These are phyloP conservation scores for Xylaria curta DNA, from an alignment of 495 filamentous ascomycete species.

Conservation along the genomic window DNA sequence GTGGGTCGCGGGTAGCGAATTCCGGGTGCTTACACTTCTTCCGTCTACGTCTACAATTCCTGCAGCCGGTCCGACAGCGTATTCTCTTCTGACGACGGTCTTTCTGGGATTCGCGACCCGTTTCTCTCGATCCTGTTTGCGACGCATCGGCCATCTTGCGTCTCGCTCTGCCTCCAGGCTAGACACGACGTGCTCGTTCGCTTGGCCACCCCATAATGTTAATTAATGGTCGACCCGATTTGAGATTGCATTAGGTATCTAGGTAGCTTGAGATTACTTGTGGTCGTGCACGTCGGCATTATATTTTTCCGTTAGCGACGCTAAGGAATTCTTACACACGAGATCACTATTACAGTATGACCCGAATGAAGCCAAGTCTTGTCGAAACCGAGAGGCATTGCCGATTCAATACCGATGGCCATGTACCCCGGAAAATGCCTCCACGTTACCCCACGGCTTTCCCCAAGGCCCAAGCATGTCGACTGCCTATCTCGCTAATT, in stretches of 20 bases:
- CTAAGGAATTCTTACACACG: neutral
- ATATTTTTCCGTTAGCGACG: neutral
- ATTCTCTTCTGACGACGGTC: neutral
- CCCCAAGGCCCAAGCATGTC: neutral
- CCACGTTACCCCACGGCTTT: neutral
- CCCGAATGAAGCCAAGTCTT: neutral
- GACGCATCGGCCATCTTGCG: neutral
- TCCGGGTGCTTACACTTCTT: slow-evolving; percentile 8
- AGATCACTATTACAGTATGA: neutral
- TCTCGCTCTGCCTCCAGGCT: neutral
- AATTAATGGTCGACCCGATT: neutral
- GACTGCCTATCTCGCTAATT: slow-evolving; percentile 6
- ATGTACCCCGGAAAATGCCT: slow-evolving; percentile 6
- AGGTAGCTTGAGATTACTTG: neutral
- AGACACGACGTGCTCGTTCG: neutral
- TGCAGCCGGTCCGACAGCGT: neutral
- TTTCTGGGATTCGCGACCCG: neutral
- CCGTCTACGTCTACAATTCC: slow-evolving; percentile 7
- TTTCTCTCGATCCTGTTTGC: neutral
- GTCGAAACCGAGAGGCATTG: neutral
- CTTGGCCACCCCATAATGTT: neutral
- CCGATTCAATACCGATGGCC: too few species aligned
- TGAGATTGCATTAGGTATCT: neutral
- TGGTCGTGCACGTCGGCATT: neutral
- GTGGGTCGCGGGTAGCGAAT: neutral